Percentiles rank a stretch among this genome's conserved stretches.
These are phyloP conservation scores for Trichosporon faecale DNA, from an alignment of 1,284 basidiomycete species.

Conservation along the genomic window DNA sequence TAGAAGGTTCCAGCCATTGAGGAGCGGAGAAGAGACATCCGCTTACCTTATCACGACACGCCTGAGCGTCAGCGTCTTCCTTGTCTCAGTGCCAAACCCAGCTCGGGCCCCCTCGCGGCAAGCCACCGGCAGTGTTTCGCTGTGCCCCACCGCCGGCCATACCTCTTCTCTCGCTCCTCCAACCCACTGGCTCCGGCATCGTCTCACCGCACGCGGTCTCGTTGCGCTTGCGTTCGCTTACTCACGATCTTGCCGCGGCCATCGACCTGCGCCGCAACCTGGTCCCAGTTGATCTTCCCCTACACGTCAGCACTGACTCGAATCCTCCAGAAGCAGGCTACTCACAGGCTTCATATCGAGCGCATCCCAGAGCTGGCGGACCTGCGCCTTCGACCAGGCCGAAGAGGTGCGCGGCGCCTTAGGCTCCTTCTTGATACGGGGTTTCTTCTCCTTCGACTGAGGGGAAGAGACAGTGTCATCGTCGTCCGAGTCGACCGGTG, in stretches of 20 bases:
- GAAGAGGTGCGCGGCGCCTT: background rate
- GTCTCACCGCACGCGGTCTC: background rate
- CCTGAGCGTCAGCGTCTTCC: slow-evolving; percentile 18
- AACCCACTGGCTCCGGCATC: background rate
- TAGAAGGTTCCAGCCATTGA: slow-evolving; percentile 27
- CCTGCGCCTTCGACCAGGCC: slow-evolving; percentile 12
- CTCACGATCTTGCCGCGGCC: slow-evolving; percentile 32
- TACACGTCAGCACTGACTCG: background rate
- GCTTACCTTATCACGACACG: slow-evolving; percentile 31
- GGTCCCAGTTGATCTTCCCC: slow-evolving; percentile 13
- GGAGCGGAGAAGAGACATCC: background rate
- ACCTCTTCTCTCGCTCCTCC: too few species aligned
- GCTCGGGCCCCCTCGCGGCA: background rate
- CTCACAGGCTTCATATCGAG: slow-evolving; percentile 14
- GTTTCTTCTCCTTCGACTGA: background rate
- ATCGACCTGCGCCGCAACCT: slow-evolving; percentile 15
- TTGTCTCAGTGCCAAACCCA: background rate
- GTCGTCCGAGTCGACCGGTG: background rate
- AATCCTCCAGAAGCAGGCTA: background rate
- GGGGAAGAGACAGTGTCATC: background rate
- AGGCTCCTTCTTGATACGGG: background rate
- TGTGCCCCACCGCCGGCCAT: background rate
- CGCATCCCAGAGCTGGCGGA: slow-evolving; percentile 13
- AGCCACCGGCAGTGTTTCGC: background rate
- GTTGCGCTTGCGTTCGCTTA: background rate